Evolutionary conservation across 768 basidiomycete species (phyloP).

Genomic region (Tephrocybe sp.): DNA sequence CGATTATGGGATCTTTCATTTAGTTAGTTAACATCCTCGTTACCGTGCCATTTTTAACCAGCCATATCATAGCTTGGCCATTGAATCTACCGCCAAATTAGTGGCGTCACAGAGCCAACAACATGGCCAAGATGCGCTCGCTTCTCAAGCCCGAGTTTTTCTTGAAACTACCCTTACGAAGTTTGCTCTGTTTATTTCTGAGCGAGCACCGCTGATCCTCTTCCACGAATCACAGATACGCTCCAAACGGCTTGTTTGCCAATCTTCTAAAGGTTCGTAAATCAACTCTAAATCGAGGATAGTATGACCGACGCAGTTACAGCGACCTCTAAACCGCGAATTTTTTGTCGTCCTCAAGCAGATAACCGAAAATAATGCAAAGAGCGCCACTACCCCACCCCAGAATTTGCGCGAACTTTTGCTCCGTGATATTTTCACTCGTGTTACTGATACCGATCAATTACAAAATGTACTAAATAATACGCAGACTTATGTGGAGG

Average conservation of each 20-base stretch:
- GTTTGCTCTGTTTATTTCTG: conserved; percentile 26
- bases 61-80: conserved; percentile 40
- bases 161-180: conserved; percentile 50
- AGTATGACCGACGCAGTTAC: not conserved
- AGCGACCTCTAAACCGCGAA: conserved; percentile 47
- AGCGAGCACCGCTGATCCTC: no score
- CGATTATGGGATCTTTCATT: conserved; percentile 51
- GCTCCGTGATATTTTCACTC: conserved; percentile 54
- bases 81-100: conserved; percentile 52
- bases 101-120: conserved; percentile 46
- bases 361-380: conserved; percentile 38
- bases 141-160: conserved; percentile 56
- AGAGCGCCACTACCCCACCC: conserved; percentile 23
- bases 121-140: conserved; percentile 57
- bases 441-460: conserved; percentile 50
- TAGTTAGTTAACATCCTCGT: conserved; percentile 43
- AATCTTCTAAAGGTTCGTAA: conserved; percentile 56
- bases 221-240: conserved; percentile 55
- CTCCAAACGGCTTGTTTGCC: conserved; percentile 55
- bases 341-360: conserved; percentile 58
- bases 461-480: conserved; percentile 60
- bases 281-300: not conserved
- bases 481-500: conserved; percentile 54
- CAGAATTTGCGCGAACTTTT: conserved; percentile 46
- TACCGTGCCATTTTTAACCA: not conserved